Evolutionary conservation across 495 filamentous ascomycete species (phyloP).

Genomic region (Aspergillus taichungensis): DNA sequence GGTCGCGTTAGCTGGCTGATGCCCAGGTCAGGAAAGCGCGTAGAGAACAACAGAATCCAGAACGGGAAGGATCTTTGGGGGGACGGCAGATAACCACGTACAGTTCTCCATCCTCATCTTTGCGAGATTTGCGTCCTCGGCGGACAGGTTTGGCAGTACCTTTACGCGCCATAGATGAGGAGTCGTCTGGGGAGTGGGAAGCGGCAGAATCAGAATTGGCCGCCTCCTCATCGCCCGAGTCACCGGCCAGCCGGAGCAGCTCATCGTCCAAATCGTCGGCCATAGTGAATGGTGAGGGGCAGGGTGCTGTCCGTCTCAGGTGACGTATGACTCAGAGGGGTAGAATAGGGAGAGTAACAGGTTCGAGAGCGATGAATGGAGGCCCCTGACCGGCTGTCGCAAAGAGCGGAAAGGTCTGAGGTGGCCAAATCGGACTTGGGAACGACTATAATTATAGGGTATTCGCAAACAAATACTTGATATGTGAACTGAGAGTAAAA

Average conservation of each 20-base stretch:
- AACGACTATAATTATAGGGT: slow-evolving; percentile 2
- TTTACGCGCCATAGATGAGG: slow-evolving; percentile 36
- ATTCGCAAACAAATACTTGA: not conserved
- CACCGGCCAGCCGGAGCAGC: slow-evolving; percentile 77
- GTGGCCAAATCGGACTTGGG: slow-evolving; percentile 2
- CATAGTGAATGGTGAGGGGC: slow-evolving; percentile 24
- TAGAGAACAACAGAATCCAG: not conserved
- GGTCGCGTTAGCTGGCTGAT: slow-evolving; percentile 2
- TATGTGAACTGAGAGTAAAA: not conserved
- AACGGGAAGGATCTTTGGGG: not conserved
- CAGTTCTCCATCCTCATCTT: slow-evolving; percentile 74
- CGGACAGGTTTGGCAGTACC: slow-evolving; percentile 37
- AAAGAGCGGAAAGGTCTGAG: slow-evolving; percentile 6
- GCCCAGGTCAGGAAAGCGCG: slow-evolving; percentile 3
- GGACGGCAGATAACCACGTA: slow-evolving; percentile 41
- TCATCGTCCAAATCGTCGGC: slow-evolving; percentile 77
- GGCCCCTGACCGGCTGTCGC: slow-evolving; percentile 5
- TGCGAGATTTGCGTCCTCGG: slow-evolving; percentile 34
- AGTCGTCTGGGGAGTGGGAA: slow-evolving; percentile 26
- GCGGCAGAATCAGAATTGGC: slow-evolving; percentile 30
- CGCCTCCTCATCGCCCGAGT: slow-evolving; percentile 47
- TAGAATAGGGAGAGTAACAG: not conserved
- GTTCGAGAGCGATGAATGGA: not conserved
- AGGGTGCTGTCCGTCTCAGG: slow-evolving; percentile 9
- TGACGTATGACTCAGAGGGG: not conserved